Percentiles rank a stretch among this genome's conserved stretches.
Evolutionary conservation across 768 basidiomycete genomes (phyloP).

Genomic region (Leucocoprinus sp.): DNA sequence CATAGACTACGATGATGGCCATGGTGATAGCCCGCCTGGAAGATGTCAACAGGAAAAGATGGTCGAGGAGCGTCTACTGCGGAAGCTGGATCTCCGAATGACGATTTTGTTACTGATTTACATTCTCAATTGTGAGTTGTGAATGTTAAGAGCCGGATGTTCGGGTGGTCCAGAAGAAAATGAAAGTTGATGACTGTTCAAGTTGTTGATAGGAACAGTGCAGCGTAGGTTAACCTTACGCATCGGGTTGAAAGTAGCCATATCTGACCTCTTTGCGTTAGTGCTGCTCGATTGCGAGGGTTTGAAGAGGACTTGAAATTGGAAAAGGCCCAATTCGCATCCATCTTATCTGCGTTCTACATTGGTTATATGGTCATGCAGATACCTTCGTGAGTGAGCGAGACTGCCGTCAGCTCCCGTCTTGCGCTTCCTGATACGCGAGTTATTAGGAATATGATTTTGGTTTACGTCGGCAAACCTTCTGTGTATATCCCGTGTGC

Average conservation of each 20-base stretch:
- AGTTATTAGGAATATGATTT: slow-evolving; percentile 54
- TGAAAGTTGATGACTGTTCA: not conserved
- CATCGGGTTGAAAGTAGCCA: not conserved
- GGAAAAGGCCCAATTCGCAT: slow-evolving; percentile 49
- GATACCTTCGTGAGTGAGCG: slow-evolving; percentile 47
- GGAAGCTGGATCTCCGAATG: slow-evolving; percentile 45
- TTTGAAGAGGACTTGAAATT: slow-evolving; percentile 56
- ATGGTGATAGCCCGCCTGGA: not conserved
- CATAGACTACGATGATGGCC: not conserved
- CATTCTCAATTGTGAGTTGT: slow-evolving; percentile 32
- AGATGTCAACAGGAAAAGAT: not conserved
- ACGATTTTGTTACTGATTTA: slow-evolving; percentile 40
- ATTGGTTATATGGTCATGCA: slow-evolving; percentile 68
- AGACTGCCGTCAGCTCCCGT: not conserved
- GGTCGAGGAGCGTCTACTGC: slow-evolving; percentile 30
- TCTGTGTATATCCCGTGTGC: slow-evolving; percentile 55
- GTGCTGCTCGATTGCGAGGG: slow-evolving; percentile 58
- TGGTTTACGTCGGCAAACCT: slow-evolving; percentile 54
- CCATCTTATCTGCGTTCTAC: slow-evolving; percentile 53
- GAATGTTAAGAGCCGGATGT: too few relatives aligned
- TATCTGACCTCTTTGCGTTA: slow-evolving; percentile 16
- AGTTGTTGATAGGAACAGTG: slow-evolving; percentile 69
- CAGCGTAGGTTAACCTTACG: slow-evolving; percentile 29
- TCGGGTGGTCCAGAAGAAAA: not conserved
- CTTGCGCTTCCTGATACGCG: too few relatives aligned